These are phyloP conservation scores for Phytophthora pseudosyringae DNA, from an alignment of 352 stramenopile genomes.

Conservation along the genomic window DNA sequence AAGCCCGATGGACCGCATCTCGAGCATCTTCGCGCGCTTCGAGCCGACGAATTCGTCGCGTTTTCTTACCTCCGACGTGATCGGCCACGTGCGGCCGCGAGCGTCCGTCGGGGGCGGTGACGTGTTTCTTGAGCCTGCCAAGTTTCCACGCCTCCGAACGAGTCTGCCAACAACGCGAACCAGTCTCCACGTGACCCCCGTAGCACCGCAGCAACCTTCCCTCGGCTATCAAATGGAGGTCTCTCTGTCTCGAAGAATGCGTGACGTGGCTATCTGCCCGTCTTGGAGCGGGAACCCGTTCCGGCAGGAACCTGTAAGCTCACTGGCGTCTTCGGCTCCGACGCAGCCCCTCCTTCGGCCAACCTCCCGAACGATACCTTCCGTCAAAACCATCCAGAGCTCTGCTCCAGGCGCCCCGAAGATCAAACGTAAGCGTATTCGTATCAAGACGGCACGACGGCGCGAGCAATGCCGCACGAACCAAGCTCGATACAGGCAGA, in stretches of 20 bases:
- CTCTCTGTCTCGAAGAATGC: conserved; percentile 5
- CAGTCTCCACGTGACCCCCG: neutral
- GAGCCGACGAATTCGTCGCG: conserved; percentile 10
- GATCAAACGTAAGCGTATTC: conserved; percentile 41
- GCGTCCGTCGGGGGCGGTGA: neutral
- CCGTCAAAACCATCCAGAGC: conserved; percentile 1
- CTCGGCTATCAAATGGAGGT: conserved; percentile 11
- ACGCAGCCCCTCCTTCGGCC: neutral
- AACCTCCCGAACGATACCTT: conserved; percentile 1
- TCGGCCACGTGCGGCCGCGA: conserved; percentile 24
- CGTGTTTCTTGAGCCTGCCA: neutral
- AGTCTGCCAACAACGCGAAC: neutral
- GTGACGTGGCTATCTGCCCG: neutral
- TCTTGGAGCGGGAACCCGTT: neutral
- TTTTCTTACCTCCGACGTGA: conserved; percentile 21
- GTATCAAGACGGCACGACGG: conserved; percentile 47
- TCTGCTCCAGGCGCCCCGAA: conserved; percentile 3
- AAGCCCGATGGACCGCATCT: conserved; percentile 23
- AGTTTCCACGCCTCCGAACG: neutral
- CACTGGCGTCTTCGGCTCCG: neutral
- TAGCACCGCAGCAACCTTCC: neutral
- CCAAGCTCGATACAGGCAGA: conserved; percentile 55
- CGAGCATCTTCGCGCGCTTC: conserved; percentile 30
- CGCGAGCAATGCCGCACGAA: conserved; percentile 58
- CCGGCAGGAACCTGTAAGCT: neutral